Conservation (phyloP, 345 rosid genomes). For the Dipteronia dyeriana region DNA sequence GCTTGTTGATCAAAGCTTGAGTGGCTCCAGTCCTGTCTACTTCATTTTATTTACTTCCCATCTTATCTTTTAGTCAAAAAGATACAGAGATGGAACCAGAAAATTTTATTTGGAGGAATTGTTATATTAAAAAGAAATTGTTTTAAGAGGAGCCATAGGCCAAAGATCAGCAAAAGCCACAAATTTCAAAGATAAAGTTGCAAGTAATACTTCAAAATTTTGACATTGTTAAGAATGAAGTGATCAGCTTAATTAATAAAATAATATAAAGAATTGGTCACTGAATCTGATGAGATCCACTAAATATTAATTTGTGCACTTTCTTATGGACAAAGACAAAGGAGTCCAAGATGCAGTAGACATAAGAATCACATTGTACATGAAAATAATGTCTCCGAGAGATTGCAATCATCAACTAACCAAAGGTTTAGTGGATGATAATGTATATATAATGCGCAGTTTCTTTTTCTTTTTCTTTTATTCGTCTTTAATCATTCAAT, state of each 20-base stretch:
- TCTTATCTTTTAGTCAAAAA: neutral
- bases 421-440: slow-evolving; percentile 19
- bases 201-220: too few relatives aligned
- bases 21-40: slow-evolving; percentile 15
- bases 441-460: neutral
- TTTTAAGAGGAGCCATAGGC: too few relatives aligned
- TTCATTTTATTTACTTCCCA: neutral
- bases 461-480: neutral
- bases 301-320: neutral
- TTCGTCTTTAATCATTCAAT: neutral
- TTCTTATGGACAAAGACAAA: neutral
- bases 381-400: neutral
- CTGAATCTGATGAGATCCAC: neutral
- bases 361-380: slow-evolving; percentile 3
- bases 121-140: too few relatives aligned
- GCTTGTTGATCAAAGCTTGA: slow-evolving; percentile 1
- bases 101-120: too few relatives aligned
- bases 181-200: too few relatives aligned
- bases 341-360: slow-evolving; percentile 1
- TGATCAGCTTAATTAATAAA: neutral
- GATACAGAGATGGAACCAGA: neutral
- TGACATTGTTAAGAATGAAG: neutral
- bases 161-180: too few relatives aligned
- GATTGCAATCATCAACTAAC: neutral
- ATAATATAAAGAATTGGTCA: neutral